These are phyloP conservation scores for Annulohypoxylon maeteangense DNA, from an alignment of 495 filamentous ascomycete genomes.

Conservation along the genomic window DNA sequence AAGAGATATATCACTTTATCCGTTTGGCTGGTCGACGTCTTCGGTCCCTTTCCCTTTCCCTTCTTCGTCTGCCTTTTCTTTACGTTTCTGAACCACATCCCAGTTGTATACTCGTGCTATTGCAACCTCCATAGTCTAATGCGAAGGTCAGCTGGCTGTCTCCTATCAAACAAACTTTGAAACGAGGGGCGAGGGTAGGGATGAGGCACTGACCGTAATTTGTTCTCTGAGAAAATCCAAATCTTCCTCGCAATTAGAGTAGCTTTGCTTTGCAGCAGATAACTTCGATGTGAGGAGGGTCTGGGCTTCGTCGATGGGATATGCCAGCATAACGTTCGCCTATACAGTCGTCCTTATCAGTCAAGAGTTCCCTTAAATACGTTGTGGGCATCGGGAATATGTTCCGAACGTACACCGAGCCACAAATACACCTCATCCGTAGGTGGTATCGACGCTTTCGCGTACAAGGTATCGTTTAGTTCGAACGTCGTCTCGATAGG, in stretches of 20 bases:
- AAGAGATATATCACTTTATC: conserved; percentile 25
- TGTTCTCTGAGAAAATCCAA: conserved; percentile 95
- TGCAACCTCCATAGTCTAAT: conserved; percentile 92
- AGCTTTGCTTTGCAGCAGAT: conserved; percentile 76
- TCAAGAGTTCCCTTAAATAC: neutral
- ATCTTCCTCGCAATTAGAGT: conserved; percentile 93
- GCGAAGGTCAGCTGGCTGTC: conserved; percentile 40
- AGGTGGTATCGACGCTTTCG: conserved; percentile 81
- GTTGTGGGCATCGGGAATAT: neutral
- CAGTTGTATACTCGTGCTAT: conserved; percentile 98
- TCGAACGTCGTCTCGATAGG: conserved; percentile 92
- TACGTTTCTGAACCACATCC: conserved; percentile 93
- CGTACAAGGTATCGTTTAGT: conserved; percentile 94
- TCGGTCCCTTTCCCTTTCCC: conserved; percentile 50
- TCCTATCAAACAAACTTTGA: neutral
- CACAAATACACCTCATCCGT: conserved; percentile 96
- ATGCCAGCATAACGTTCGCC: conserved; percentile 98
- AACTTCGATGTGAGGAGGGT: conserved; percentile 81
- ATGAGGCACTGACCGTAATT: conserved; percentile 77
- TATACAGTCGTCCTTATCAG: conserved; percentile 44
- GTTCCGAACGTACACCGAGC: conserved; percentile 73
- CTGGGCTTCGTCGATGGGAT: conserved; percentile 88
- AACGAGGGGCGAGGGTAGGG: neutral
- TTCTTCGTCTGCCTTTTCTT: conserved; percentile 81
- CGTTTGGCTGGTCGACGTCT: conserved; percentile 46